phyloP scores from a whole-genome alignment of 176 grass and related monocot species.

The Canna indica region DNA sequence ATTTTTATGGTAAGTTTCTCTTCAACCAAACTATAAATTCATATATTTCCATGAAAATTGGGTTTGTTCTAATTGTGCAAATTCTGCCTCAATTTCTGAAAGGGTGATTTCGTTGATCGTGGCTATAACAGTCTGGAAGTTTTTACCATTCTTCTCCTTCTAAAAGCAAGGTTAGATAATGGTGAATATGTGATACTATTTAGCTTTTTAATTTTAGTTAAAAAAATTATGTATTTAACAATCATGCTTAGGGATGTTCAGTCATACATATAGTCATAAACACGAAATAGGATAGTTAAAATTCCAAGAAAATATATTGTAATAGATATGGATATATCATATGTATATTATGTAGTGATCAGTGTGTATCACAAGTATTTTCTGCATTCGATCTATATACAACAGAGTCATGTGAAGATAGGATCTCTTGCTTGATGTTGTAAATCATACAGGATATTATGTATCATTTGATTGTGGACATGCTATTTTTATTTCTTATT shows the following conservation, averaged over 20 bases:
- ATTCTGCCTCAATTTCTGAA: neutral
- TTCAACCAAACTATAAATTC: neutral
- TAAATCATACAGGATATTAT: too few species aligned
- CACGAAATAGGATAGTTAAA: too few species aligned
- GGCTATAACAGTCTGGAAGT: slow-evolving; percentile 98
- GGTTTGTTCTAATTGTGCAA: neutral
- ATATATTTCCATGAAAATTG: neutral
- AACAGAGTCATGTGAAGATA: too few species aligned
- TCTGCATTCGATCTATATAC: too few species aligned
- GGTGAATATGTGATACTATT: neutral
- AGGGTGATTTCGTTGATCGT: slow-evolving; percentile 99
- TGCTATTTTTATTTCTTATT: too few species aligned
- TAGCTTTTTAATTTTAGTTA: neutral
- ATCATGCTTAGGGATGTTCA: neutral
- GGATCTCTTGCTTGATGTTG: too few species aligned
- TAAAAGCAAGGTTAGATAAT: slow-evolving; percentile 77
- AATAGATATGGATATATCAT: too few species aligned
- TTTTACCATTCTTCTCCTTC: slow-evolving; percentile 87
- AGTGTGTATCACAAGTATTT: too few species aligned
- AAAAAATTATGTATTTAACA: neutral
- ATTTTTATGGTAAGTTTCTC: slow-evolving; percentile 78
- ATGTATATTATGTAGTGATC: too few species aligned
- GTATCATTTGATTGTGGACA: too few species aligned
- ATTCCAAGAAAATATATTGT: too few species aligned
- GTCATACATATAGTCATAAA: neutral